These are phyloP conservation scores for Quercus phellos DNA, from an alignment of 331 rosid genomes.

Conservation along the genomic window DNA sequence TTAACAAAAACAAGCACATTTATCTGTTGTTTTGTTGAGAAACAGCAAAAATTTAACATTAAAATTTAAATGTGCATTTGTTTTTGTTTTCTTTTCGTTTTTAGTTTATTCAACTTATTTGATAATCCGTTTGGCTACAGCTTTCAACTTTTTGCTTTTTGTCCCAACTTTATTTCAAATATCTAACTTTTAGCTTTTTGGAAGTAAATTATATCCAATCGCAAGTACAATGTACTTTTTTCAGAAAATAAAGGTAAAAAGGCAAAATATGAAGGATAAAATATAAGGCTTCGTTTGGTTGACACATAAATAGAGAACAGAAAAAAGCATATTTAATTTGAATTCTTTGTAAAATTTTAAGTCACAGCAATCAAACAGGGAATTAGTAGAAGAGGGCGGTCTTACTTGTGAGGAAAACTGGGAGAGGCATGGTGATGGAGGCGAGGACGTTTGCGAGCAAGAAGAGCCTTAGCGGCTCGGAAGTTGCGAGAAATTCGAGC, in stretches of 20 bases:
- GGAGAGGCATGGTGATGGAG: constrained; percentile 27
- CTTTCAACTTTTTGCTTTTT: too few relatives aligned
- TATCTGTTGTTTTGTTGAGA: not conserved
- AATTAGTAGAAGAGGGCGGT: not conserved
- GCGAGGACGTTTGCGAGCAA: constrained; percentile 65
- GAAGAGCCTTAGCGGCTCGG: constrained; percentile 69
- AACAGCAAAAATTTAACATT: not conserved
- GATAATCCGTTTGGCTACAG: too few relatives aligned
- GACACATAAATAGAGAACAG: not conserved
- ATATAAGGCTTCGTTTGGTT: not conserved
- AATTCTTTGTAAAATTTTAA: not conserved
- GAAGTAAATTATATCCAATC: too few relatives aligned
- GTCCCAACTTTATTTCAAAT: too few relatives aligned
- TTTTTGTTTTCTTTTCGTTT: too few relatives aligned
- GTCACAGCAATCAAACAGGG: not conserved
- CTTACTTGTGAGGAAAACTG: constrained; percentile 29
- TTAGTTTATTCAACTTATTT: too few relatives aligned
- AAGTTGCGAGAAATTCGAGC: constrained; percentile 53
- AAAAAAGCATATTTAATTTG: not conserved
- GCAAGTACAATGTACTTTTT: too few relatives aligned
- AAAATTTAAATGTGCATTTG: too few relatives aligned
- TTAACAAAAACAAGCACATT: not conserved
- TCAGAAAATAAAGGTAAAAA: not conserved
- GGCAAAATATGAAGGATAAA: not conserved
- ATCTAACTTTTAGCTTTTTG: too few relatives aligned